Percentiles rank a stretch among this genome's conserved stretches.
Conservation (phyloP, 2,329 filamentous ascomycete genomes). For the Trichoderma simmonsii region DNA sequence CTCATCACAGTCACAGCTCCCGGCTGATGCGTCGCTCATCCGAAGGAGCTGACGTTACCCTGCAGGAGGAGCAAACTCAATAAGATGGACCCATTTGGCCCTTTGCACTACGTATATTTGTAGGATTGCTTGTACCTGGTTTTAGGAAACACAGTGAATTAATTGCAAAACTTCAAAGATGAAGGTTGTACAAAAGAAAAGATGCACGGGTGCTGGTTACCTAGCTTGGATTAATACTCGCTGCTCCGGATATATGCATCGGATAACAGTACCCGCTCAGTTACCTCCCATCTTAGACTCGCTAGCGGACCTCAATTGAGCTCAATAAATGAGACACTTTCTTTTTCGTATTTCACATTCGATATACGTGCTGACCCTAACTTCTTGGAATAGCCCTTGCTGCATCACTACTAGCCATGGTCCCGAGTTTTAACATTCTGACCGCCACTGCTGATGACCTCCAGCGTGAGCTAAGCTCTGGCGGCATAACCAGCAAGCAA, state of each 20-base stretch:
- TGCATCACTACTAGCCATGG: not conserved
- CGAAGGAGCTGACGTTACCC: not conserved
- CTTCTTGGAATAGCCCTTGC: no score
- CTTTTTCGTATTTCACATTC: not conserved
- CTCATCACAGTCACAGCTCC: not conserved
- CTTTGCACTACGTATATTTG: not conserved
- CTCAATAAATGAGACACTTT: not conserved
- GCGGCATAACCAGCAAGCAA: conserved; percentile 16
- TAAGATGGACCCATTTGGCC: not conserved
- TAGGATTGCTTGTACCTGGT: not conserved
- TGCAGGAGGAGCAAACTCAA: not conserved
- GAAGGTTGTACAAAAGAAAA: not conserved
- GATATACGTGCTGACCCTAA: not conserved
- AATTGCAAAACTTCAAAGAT: not conserved
- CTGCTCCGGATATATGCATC: not conserved
- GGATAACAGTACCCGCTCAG: not conserved
- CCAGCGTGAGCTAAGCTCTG: not conserved
- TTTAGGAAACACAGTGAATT: not conserved
- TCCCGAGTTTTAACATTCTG: not conserved
- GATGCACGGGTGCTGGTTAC: not conserved
- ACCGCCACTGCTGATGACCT: conserved; percentile 5
- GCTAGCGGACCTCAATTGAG: not conserved
- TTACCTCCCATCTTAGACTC: not conserved
- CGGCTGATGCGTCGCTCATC: not conserved
- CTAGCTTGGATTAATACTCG: not conserved